These are phyloP conservation scores for Lactarius evosmus DNA, from an alignment of 768 basidiomycete species.

Conservation along the genomic window DNA sequence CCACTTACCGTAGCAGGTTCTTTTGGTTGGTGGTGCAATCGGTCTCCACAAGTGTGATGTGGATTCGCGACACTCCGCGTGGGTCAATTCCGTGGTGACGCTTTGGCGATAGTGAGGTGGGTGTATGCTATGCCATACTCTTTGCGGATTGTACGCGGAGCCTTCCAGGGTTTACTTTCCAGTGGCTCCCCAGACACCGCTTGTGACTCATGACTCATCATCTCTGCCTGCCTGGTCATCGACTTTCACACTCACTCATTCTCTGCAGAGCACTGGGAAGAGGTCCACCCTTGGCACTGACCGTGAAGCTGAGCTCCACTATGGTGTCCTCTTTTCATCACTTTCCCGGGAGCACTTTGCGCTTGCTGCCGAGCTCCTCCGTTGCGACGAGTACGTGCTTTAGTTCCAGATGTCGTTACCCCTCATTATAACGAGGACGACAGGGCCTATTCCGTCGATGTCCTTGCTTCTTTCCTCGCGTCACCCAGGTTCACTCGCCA, in stretches of 20 bases:
- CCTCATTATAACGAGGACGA: no score
- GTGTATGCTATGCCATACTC: neutral
- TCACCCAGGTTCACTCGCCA: constrained; percentile 77
- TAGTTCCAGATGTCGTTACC: no score
- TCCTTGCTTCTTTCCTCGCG: no score
- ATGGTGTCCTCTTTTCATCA: no score
- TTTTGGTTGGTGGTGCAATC: neutral
- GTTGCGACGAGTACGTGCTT: no score
- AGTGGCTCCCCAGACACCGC: neutral
- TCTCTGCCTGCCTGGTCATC: neutral
- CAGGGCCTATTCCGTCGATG: no score
- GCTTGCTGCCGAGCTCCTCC: no score
- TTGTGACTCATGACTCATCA: neutral
- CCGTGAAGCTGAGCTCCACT: constrained; percentile 90
- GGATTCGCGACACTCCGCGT: neutral
- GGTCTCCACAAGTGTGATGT: neutral
- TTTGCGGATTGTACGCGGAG: no score
- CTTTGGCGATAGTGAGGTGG: neutral
- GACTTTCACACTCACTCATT: neutral
- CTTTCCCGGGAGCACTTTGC: no score
- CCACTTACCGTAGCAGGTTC: neutral
- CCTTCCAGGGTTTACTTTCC: neutral
- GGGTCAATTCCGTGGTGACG: neutral
- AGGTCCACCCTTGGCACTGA: constrained; percentile 88
- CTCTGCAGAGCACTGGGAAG: constrained; percentile 70